Evolutionary conservation across 257 asterid genomes (phyloP).

Genomic region (Vinca minor): DNA sequence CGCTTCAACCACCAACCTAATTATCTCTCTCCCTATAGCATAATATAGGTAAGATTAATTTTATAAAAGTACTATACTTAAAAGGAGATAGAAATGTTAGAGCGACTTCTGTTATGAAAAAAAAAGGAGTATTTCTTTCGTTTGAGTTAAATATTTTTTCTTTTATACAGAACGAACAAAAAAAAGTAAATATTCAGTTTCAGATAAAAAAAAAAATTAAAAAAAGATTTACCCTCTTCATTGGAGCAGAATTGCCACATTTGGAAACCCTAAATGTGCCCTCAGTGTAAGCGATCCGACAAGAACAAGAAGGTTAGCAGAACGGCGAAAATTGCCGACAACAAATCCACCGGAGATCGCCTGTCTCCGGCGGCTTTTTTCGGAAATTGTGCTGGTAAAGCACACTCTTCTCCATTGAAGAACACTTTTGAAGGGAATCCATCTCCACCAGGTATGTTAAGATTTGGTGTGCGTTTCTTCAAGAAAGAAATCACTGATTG

Average conservation of each 20-base stretch:
- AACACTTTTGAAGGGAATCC: constrained; percentile 70
- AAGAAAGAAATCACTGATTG: constrained; percentile 71
- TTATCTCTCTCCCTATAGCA: no score
- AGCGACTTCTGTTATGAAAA: no score
- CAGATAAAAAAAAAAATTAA: no score
- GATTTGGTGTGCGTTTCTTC: constrained; percentile 33
- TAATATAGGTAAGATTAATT: no score
- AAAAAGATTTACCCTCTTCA: not conserved
- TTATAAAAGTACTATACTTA: no score
- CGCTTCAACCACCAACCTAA: no score
- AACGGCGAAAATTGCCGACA: constrained; percentile 31
- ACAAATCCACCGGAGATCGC: constrained; percentile 17
- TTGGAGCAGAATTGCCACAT: not conserved
- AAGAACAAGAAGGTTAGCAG: constrained; percentile 35
- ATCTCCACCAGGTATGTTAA: constrained; percentile 50
- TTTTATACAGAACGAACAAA: no score
- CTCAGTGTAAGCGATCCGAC: constrained; percentile 32
- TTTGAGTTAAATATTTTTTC: no score
- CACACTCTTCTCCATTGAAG: constrained; percentile 94
- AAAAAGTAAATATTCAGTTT: no score
- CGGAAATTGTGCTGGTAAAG: constrained; percentile 55
- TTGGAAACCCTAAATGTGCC: not conserved
- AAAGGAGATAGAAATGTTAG: no score
- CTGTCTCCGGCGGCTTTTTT: constrained; percentile 17
- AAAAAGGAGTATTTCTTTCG: no score